These are phyloP conservation scores for Aquilaria yunnanensis DNA, from an alignment of 345 rosid species.

Conservation along the genomic window DNA sequence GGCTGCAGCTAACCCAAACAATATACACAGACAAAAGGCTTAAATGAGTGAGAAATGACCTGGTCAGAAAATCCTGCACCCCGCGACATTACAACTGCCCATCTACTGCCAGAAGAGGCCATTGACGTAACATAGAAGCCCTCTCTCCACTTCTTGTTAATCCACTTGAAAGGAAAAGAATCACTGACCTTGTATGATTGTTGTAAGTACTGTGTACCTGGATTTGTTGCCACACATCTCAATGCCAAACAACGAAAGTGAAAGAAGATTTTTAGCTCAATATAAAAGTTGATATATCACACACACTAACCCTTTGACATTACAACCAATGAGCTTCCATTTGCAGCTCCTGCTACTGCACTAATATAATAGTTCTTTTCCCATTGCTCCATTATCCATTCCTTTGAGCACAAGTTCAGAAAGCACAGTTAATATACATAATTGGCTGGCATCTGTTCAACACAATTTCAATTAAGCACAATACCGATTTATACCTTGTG, in stretches of 20 bases:
- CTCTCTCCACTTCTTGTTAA: constrained; percentile 96
- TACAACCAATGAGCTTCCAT: constrained; percentile 89
- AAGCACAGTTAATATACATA: neutral
- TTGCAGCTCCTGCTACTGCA: constrained; percentile 71
- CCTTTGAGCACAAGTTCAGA: constrained; percentile 36
- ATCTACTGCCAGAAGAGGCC: constrained; percentile 91
- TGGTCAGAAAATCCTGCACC: constrained; percentile 80
- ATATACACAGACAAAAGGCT: neutral
- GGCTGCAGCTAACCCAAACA: neutral
- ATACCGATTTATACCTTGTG: constrained; percentile 37
- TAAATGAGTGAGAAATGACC: constrained; percentile 28
- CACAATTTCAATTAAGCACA: constrained; percentile 1
- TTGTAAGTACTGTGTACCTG: constrained; percentile 77
- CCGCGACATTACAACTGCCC: constrained; percentile 98
- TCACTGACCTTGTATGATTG: constrained; percentile 97
- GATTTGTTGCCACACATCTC: constrained; percentile 10
- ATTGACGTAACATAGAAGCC: constrained; percentile 87
- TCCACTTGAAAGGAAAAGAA: constrained; percentile 93
- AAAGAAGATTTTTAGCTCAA: neutral
- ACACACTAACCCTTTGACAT: constrained; percentile 80
- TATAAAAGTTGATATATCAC: neutral
- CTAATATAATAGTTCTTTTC: constrained; percentile 92
- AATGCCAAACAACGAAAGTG: constrained; percentile 2
- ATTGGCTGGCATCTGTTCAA: neutral
- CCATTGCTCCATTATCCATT: constrained; percentile 99